Evolutionary conservation across 2,329 filamentous ascomycete species (phyloP).

Genomic region (Arachnopeziza araneosa): DNA sequence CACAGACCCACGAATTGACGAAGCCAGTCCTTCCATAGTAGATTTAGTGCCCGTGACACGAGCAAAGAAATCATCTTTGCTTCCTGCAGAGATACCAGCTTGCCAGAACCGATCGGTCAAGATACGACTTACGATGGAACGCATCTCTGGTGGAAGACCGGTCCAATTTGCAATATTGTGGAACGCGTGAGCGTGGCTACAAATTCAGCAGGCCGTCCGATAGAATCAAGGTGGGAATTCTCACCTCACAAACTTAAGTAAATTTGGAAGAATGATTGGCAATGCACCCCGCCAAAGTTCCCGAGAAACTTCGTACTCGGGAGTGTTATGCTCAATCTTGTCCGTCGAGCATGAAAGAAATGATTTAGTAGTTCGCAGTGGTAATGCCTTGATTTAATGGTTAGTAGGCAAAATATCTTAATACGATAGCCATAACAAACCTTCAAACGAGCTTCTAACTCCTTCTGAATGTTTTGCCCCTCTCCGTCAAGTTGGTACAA

Average conservation of each 20-base stretch:
- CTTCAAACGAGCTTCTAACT: conserved; percentile 71
- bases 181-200: conserved; percentile 80
- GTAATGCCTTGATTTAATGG: conserved; percentile 46
- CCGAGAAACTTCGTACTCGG: conserved; percentile 69
- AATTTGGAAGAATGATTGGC: conserved; percentile 73
- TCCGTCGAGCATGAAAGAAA: conserved; percentile 92
- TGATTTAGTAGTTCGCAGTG: conserved; percentile 81
- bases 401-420: neutral
- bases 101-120: conserved; percentile 97
- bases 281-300: conserved; percentile 82
- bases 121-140: conserved; percentile 70
- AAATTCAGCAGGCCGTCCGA: conserved; percentile 9
- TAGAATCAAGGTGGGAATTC: conserved; percentile 29
- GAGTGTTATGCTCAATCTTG: conserved; percentile 68
- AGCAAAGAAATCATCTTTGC: conserved; percentile 93
- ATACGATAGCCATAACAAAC: conserved; percentile 33
- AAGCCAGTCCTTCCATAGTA: conserved; percentile 89
- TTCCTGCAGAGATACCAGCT: conserved; percentile 91
- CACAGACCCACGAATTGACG: conserved; percentile 83
- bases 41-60: conserved; percentile 82
- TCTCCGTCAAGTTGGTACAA: conserved; percentile 69
- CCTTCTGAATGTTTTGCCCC: conserved; percentile 70
- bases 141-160: conserved; percentile 69
- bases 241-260: conserved; percentile 70
- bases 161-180: conserved; percentile 84